A percentile compares a stretch with the other conserved stretches of the same genome.
phyloP scores from a whole-genome alignment of 148 eudicot species.

The Limonium bicolor region DNA sequence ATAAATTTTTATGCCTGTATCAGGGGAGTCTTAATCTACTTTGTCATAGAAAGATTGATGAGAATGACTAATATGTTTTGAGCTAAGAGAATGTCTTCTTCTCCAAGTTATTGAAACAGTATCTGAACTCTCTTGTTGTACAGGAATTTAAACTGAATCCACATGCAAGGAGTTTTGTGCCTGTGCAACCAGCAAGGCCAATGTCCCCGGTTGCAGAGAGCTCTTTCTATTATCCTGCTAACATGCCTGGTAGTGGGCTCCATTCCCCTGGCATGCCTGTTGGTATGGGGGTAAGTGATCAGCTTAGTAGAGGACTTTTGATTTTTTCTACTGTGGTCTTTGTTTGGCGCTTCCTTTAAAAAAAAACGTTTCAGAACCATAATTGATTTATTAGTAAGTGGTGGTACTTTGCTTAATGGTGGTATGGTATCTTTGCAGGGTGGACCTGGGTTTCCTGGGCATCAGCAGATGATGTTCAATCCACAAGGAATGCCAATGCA shows the following conservation, averaged over 20 bases:
- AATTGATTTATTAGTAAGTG: not conserved
- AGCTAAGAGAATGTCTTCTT: too few species aligned
- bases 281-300: constrained; percentile 71
- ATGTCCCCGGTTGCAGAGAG: constrained; percentile 72
- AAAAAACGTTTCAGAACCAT: not conserved
- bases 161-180: constrained; percentile 78
- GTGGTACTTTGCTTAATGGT: constrained; percentile 1
- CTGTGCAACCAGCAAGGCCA: constrained; percentile 62
- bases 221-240: constrained; percentile 63
- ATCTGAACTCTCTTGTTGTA: too few species aligned
- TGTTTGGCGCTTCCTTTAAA: not conserved
- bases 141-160: constrained; percentile 93
- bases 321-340: not conserved
- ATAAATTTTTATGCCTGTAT: too few species aligned
- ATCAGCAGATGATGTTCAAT: constrained; percentile 63
- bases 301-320: not conserved
- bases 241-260: constrained; percentile 31
- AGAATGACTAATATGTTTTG: too few species aligned
- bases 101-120: too few species aligned
- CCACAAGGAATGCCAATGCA: constrained; percentile 63
- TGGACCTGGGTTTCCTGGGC: constrained; percentile 58
- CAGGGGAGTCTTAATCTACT: too few species aligned
- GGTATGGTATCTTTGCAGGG: constrained; percentile 21
- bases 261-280: constrained; percentile 88
- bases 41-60: too few species aligned